A percentile compares a stretch with the other conserved stretches of the same genome.
Conservation (phyloP, 177 flowering plant genomes). For the Telopea speciosissima region DNA sequence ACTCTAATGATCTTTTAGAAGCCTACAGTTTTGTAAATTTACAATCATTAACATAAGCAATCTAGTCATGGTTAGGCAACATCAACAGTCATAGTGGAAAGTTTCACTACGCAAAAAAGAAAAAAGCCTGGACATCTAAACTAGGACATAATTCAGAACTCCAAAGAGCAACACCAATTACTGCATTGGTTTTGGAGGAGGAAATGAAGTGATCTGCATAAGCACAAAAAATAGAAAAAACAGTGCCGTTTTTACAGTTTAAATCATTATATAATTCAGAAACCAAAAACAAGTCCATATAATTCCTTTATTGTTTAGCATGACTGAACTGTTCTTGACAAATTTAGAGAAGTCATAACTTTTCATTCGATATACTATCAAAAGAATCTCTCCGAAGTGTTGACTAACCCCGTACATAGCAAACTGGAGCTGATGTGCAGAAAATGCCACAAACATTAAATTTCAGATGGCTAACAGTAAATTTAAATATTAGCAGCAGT, state of each 20-base stretch:
- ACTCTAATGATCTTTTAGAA: not conserved
- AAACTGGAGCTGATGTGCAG: not conserved
- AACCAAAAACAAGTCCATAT: not conserved
- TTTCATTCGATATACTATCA: not conserved
- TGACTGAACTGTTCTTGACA: not conserved
- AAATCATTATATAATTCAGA: no score
- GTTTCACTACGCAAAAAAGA: not conserved
- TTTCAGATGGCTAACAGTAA: not conserved
- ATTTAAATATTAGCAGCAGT: not conserved
- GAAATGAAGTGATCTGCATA: not conserved
- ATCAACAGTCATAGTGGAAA: not conserved
- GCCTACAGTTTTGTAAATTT: not conserved
- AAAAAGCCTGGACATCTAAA: not conserved
- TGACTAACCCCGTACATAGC: not conserved
- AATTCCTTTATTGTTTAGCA: not conserved
- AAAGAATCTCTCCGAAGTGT: not conserved
- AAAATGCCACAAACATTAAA: not conserved
- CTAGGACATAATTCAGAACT: slow-evolving; percentile 1
- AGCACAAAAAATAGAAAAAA: not conserved
- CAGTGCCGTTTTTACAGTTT: not conserved
- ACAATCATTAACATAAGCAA: not conserved
- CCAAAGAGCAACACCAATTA: not conserved
- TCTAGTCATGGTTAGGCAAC: not conserved
- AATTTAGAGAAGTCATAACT: not conserved
- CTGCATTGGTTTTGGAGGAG: no score